Conservation (phyloP, 176 grass and related monocot species). For the Oryza longistaminata region DNA sequence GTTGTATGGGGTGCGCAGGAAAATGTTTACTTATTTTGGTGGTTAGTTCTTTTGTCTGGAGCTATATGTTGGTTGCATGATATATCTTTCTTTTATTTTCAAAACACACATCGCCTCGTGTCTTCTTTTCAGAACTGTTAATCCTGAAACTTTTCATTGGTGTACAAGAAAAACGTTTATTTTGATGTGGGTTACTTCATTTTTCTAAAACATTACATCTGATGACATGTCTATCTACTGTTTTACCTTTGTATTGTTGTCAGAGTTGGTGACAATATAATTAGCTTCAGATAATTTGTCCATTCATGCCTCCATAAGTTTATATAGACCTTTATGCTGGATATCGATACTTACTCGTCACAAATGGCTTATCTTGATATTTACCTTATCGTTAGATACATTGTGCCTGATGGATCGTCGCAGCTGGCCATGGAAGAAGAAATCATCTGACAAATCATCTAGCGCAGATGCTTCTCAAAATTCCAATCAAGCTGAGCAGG, state of each 20-base stretch:
- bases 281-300: background rate
- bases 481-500: constrained; percentile 71
- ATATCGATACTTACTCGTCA: constrained; percentile 4
- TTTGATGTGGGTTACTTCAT: background rate
- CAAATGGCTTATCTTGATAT: constrained; percentile 8
- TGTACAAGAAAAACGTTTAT: background rate
- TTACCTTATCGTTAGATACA: constrained; percentile 38
- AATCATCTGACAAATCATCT: constrained; percentile 86
- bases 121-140: background rate
- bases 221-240: background rate
- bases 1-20: background rate
- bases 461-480: constrained; percentile 41
- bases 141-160: constrained; percentile 15
- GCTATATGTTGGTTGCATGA: constrained; percentile 1
- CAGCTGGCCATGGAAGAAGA: constrained; percentile 99
- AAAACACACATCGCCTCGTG: background rate
- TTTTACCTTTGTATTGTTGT: constrained; percentile 16
- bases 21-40: background rate
- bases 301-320: background rate
- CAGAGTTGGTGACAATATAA: background rate
- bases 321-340: background rate
- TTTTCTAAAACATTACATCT: background rate
- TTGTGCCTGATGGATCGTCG: constrained; percentile 71
- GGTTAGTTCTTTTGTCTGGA: background rate
- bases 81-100: background rate